phyloP scores from a whole-genome alignment of 306 rosid genomes.

The Cyamopsis tetragonoloba region DNA sequence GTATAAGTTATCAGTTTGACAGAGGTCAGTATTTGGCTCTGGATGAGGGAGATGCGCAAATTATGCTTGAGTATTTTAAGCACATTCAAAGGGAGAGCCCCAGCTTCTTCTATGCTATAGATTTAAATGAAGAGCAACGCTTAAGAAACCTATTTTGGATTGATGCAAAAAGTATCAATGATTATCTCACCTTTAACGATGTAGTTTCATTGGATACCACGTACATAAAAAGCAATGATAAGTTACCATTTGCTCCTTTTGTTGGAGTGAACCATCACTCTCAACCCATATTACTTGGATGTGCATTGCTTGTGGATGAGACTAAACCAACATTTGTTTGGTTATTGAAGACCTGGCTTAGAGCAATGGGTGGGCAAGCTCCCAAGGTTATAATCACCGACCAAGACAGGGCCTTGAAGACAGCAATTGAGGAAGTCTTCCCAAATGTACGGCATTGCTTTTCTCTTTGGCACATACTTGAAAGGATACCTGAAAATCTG shows the following conservation, averaged over 20 bases:
- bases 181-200: constrained; percentile 66
- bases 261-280: constrained; percentile 89
- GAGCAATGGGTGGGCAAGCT: constrained; percentile 84
- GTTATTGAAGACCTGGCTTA: constrained; percentile 90
- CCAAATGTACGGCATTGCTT: constrained; percentile 75
- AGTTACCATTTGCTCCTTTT: constrained; percentile 85
- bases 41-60: constrained; percentile 87
- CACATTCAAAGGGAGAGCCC: constrained; percentile 74
- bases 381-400: constrained; percentile 79
- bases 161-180: constrained; percentile 79
- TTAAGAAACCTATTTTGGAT: constrained; percentile 88
- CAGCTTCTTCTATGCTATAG: constrained; percentile 77
- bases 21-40: constrained; percentile 64
- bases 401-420: constrained; percentile 71
- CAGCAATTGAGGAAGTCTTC: constrained; percentile 75
- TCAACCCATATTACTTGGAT: constrained; percentile 89
- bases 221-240: constrained; percentile 69
- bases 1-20: constrained; percentile 49
- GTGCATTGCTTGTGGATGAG: constrained; percentile 80
- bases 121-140: constrained; percentile 81
- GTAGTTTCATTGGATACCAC: constrained; percentile 78
- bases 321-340: constrained; percentile 74
- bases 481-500: constrained; percentile 75
- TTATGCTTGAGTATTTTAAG: constrained; percentile 85
- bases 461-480: constrained; percentile 73